Evolutionary conservation across 2,329 filamentous ascomycete species (phyloP), one percentile per base, ranked within the genome.

Genomic region (Fusarium illudens): DNA sequence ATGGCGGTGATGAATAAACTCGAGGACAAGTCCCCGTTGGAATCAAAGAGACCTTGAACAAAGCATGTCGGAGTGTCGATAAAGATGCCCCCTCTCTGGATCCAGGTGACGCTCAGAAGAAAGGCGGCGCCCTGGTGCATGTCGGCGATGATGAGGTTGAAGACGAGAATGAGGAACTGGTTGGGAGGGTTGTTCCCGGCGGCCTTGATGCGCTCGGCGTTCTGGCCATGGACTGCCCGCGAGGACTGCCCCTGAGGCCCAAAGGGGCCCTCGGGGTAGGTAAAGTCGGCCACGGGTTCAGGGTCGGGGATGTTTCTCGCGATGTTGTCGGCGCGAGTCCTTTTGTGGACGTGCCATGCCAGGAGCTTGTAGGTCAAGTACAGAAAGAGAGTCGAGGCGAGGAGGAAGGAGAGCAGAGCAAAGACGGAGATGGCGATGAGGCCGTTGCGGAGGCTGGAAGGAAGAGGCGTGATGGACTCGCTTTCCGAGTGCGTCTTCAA

Each of bases 131-230:
- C 83, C 73, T 92, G 90, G 72, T 89, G 87, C 52, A 90, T 83
- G 71, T 92, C 90, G 61, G 90, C 89, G 37, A 90, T 77, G 13
- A 92, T 80, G 4, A 92, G 84, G 75, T 92, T 92, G 76, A 90
- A 87, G 60, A 92, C 87, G n/a, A 92, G 81, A 2, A 92, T 81
- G 33, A 91, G 82, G 72, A 91, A 90, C 76, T 92, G 90, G 68
- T 91, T 91, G 3, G 83, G 83, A 20, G 65, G 60, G 42, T 48
- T 42, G 29, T 44, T 36, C 15, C 30, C 52, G 15, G 61, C 65
- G 29, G 53, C 54, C 19, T 56, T 32, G 9, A 69, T 55, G 4
- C 60, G 65, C 29, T 49, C 17, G 7, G 51, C 54, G 15, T 39
- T 58, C 20, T 33, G 46, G 29, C 58, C 60, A 20, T 67, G 63